Percentiles rank a stretch among this genome's conserved stretches.
Evolutionary conservation across 495 filamentous ascomycete species (phyloP).

Genomic region (Tuber aestivum): DNA sequence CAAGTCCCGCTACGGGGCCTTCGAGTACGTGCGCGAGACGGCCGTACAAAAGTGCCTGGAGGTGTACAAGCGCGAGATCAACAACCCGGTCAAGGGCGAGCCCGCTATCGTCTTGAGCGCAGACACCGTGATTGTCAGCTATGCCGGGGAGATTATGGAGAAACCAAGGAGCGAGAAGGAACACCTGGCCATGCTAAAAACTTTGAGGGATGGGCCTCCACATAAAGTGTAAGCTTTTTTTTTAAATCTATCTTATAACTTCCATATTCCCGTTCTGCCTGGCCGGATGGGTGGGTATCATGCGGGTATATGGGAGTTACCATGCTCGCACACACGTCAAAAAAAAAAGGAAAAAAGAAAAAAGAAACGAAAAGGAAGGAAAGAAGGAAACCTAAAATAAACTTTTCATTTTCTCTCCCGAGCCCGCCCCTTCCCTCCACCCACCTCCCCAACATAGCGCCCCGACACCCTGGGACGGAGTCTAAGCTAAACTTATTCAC

Average conservation of each 20-base stretch:
- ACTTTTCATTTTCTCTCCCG: neutral
- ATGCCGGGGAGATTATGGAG: slow-evolving; percentile 71
- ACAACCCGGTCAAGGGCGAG: slow-evolving; percentile 55
- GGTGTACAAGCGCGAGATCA: slow-evolving; percentile 65
- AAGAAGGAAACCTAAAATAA: neutral
- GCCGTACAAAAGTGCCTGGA: slow-evolving; percentile 71
- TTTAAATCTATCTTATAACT: neutral
- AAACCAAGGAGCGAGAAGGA: slow-evolving; percentile 77
- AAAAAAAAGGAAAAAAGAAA: too few species aligned
- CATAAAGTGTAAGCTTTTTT: slow-evolving; percentile 59
- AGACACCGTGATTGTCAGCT: slow-evolving; percentile 81
- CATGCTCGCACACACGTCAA: neutral
- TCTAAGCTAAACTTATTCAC: neutral
- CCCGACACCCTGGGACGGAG: neutral
- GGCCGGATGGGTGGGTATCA: neutral
- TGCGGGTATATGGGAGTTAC: neutral
- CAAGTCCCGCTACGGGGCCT: slow-evolving; percentile 65
- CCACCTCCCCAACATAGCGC: neutral
- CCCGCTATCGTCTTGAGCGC: slow-evolving; percentile 83
- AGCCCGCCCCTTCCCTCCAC: neutral
- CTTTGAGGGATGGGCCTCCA: slow-evolving; percentile 62
- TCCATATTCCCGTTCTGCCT: neutral
- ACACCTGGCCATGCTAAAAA: slow-evolving; percentile 73
- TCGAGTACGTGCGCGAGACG: slow-evolving; percentile 85
- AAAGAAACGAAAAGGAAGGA: neutral